Evolutionary conservation across 2,329 filamentous ascomycete genomes (phyloP), one percentile per base, ranked within the genome.

Genomic region (Tolypocladium album): DNA sequence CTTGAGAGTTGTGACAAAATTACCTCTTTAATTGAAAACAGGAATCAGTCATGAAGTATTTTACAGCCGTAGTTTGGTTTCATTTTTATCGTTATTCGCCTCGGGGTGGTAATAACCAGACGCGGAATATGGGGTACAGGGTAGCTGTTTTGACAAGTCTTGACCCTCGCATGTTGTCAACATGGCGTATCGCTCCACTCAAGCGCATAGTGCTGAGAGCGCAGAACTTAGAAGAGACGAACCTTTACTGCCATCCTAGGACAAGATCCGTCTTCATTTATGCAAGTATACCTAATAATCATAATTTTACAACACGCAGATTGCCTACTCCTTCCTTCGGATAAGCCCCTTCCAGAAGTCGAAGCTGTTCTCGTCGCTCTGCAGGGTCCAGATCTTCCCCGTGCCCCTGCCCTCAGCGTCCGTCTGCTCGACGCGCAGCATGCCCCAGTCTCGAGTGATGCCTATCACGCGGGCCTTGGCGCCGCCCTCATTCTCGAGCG

Each of bases 291-390:
- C 11, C 27, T 36, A 36, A 15, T 55, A 38, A 2, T 2, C 1
- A 36, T 36, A 22, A 13, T 7, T 4, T 11, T 36, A 55, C 50
- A 38, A 15, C 8, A 2, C 47, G 38, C 59, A 38, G 50, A 42
- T 34, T 8, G 5, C 34, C 63, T 70, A 92, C 2, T 86, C 73
- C 79, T 96, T 97, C 68, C 88, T 83, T 77, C 85, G 90, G 24
- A 99, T 78, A 67, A 99, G 70, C 0, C 94, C 94, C 70, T 84
- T 90, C 76, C 96, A 96, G 72, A 96, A 99, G 75, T 99, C 94
- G 77, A 99, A 99, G 72, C 92, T 97, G 70, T 99, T 99, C 71
- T 92, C 91, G 73, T 99, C 94, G 72, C 92, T 97, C 78, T 97
- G 92, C 74, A 99, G 75, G 67, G 88, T 85, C 83, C 89, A 93